A percentile compares a stretch with the other conserved stretches of the same genome.
Conservation (phyloP, 1,139 yeast genomes). For the Zhuliangozyma blackwelliae region DNA sequence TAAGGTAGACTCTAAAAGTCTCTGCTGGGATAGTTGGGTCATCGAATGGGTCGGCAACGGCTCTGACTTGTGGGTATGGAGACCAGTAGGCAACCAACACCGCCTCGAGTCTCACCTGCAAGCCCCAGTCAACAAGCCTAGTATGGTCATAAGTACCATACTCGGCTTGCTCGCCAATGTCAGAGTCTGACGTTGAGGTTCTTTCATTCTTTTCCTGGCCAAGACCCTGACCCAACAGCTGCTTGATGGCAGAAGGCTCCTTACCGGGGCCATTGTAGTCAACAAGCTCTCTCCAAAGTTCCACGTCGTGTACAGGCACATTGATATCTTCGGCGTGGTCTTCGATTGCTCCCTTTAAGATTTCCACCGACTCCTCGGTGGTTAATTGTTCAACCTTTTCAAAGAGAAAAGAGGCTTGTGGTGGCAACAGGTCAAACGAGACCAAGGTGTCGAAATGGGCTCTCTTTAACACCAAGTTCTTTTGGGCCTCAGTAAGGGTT, state of each 20-base stretch:
- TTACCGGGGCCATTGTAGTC: slow-evolving; percentile 1
- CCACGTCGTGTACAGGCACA: slow-evolving; percentile 8
- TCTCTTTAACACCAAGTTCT: slow-evolving; percentile 21
- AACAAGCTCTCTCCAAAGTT: slow-evolving; percentile 4
- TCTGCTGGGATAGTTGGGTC: slow-evolving; percentile 50
- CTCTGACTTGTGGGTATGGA: slow-evolving; percentile 63
- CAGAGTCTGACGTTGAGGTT: not conserved
- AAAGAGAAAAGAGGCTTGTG: slow-evolving; percentile 23
- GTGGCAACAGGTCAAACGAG: slow-evolving; percentile 23
- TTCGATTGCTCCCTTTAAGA: slow-evolving; percentile 14
- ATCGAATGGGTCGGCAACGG: slow-evolving; percentile 53
- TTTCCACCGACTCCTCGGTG: slow-evolving; percentile 18
- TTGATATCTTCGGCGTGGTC: slow-evolving; percentile 19
- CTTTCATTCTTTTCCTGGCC: not conserved
- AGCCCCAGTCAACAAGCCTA: slow-evolving; percentile 21
- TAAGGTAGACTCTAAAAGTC: slow-evolving; percentile 50
- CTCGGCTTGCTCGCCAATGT: not conserved
- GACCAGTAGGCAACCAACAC: slow-evolving; percentile 49
- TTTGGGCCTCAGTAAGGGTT: slow-evolving; percentile 21
- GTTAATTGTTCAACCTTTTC: slow-evolving; percentile 22
- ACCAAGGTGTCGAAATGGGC: slow-evolving; percentile 23
- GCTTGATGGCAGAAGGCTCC: not conserved
- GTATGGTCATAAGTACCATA: not conserved
- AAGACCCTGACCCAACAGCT: not conserved
- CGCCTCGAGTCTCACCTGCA: slow-evolving; percentile 37